Base-by-base conservation (phyloP, 176 grass and related monocot species). In the Avena insularis region DNA sequence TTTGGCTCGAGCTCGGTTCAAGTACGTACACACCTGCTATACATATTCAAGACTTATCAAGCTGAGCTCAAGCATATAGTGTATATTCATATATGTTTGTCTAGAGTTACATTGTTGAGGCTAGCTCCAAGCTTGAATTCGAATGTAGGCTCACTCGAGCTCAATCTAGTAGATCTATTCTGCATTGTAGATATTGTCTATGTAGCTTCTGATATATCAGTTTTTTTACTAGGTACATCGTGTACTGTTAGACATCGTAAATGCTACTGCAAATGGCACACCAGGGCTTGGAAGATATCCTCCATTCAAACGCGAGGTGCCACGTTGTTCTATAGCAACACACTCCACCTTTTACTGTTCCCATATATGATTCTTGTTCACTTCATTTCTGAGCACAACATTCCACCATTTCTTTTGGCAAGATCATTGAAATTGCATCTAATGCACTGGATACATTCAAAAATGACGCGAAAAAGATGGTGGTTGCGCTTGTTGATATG, bases 401-500 rank as follows among this genome's bases (percentile, higher is more conserved):
- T 75, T 77, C 59, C 45, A 50, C 36, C 74, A 78, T 83, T 62
- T 85, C 29, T 50, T 85, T 82, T 86, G n/a, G 86, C 65, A 95
- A 97, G 92, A 91, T 97, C 77, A 84, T 98, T 92, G 82, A 87
- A 89, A 93, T 98, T 75, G 93, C 95, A 74, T 90, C 95, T 69
- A 81, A 89, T 87, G 93, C 95, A 64, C 79, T 98, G 78, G 95
- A 95, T 72, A 70, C 43, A 74, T 98, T 98, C 82, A 95, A 95
- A 94, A 98, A 33, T 84, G 93, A 95, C 48, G 88, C 95, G 7
- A 98, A 95, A 86, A 98, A 92, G 72, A 98, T 98, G 95, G 91
- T 98, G 53, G 88, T 98, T 89, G 95, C 95, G 21, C 91, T 98
- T 87, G 95, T 98, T 92, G 95, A 95, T 81, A 98, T 98, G 95